phyloP scores from a whole-genome alignment of 306 rosid genomes.

The Cucurbita ficifolia region DNA sequence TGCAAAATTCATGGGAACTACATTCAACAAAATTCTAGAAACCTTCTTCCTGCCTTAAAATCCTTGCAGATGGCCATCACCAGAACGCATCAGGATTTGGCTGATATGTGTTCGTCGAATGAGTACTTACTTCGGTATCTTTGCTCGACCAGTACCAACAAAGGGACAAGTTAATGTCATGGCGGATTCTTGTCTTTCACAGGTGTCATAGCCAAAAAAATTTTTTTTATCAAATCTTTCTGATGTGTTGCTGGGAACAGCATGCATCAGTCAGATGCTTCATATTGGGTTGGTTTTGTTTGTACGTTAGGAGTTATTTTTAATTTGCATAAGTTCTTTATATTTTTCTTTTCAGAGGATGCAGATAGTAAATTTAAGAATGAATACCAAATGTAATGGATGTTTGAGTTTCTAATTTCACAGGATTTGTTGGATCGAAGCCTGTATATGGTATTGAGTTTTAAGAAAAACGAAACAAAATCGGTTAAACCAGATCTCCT shows the following conservation, averaged over 20 bases:
- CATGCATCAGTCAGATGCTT: neutral
- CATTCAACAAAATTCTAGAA: constrained; percentile 58
- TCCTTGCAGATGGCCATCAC: constrained; percentile 74
- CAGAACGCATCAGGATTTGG: constrained; percentile 66
- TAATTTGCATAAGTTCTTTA: neutral
- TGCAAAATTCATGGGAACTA: constrained; percentile 66
- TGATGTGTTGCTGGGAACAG: neutral
- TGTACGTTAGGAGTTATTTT: neutral
- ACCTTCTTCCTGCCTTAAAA: constrained; percentile 65
- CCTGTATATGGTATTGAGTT: too few species aligned
- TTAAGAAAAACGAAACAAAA: neutral
- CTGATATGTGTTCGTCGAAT: constrained; percentile 79
- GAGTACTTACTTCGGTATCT: constrained; percentile 69
- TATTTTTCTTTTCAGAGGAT: neutral
- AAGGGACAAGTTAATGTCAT: constrained; percentile 15
- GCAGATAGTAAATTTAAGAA: neutral
- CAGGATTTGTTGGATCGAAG: too few species aligned
- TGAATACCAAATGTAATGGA: neutral
- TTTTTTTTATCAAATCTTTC: neutral
- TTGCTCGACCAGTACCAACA: constrained; percentile 33
- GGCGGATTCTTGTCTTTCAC: neutral
- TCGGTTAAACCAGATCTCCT: neutral
- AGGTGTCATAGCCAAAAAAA: neutral
- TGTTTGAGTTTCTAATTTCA: neutral
- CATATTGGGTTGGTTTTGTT: neutral